Conservation (phyloP, 169 alveolate genomes). For the Amoebophrya sp. region DNA sequence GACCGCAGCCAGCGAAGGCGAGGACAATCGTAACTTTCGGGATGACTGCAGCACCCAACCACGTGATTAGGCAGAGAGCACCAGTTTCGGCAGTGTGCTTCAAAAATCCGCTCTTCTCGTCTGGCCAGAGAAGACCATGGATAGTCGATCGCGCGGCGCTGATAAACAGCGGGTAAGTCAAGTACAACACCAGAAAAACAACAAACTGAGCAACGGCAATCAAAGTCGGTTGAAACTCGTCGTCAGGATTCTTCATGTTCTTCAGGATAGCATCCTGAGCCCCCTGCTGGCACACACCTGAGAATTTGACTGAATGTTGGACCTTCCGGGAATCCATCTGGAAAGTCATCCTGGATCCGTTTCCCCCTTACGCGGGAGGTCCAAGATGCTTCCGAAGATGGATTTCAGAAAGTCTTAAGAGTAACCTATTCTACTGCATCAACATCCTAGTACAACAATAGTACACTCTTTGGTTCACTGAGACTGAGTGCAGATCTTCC, state of each 20-base stretch:
- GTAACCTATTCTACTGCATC: not conserved
- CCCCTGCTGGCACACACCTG: conserved; percentile 7
- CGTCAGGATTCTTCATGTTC: not conserved
- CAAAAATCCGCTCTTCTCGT: not conserved
- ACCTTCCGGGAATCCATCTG: too few species aligned
- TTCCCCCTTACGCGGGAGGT: too few species aligned
- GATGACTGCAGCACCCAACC: not conserved
- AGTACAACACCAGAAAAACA: not conserved
- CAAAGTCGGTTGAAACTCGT: not conserved
- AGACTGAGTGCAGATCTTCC: not conserved
- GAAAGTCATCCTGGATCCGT: too few species aligned
- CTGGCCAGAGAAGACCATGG: not conserved
- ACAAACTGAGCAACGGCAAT: not conserved
- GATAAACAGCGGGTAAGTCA: conserved; percentile 1
- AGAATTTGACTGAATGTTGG: too few species aligned
- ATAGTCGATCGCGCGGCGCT: not conserved
- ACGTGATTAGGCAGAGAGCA: not conserved
- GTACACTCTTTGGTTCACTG: not conserved
- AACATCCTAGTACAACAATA: not conserved
- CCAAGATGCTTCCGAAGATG: too few species aligned
- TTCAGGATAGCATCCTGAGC: not conserved
- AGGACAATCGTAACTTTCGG: not conserved
- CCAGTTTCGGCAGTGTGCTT: not conserved
- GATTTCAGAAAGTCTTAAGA: too few species aligned
- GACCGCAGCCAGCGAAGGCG: conserved; percentile 15